phyloP scores from a whole-genome alignment of 768 basidiomycete genomes.

The Suillus cothurnatus region DNA sequence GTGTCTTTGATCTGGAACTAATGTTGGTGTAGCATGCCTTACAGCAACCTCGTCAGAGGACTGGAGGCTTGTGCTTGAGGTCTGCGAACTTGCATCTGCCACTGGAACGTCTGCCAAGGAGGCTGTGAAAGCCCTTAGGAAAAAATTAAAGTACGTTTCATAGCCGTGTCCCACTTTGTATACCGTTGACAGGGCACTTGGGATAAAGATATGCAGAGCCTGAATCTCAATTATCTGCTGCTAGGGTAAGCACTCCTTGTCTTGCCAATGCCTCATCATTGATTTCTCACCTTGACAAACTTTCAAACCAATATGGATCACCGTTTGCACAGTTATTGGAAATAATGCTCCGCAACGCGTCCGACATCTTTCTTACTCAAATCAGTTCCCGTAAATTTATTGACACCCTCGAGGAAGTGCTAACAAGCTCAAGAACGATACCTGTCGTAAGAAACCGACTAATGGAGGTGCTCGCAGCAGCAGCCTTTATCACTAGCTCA shows the following conservation, averaged over 20 bases:
- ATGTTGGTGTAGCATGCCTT: conserved; percentile 53
- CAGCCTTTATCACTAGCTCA: conserved; percentile 53
- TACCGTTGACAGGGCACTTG: background rate
- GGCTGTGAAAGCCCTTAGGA: conserved; percentile 76
- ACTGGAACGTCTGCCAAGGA: conserved; percentile 79
- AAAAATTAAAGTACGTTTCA: conserved; percentile 75
- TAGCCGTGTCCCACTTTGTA: no score
- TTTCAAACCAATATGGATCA: background rate
- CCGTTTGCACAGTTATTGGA: conserved; percentile 69
- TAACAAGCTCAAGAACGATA: conserved; percentile 60
- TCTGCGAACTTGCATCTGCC: conserved; percentile 79
- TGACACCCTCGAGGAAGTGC: conserved; percentile 79
- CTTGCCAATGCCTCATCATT: conserved; percentile 1
- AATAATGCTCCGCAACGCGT: conserved; percentile 83
- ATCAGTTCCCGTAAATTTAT: conserved; percentile 76
- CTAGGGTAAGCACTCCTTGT: conserved; percentile 51
- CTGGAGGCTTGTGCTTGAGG: conserved; percentile 78
- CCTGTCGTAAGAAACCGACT: conserved; percentile 83
- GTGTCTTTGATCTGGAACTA: background rate
- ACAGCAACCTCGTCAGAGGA: conserved; percentile 81
- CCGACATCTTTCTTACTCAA: conserved; percentile 69
- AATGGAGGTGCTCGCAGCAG: conserved; percentile 79
- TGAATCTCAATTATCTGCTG: conserved; percentile 72
- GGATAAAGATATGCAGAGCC: conserved; percentile 70
- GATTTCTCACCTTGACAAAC: background rate